A percentile compares a stretch with the other conserved stretches of the same genome.
phyloP scores from a whole-genome alignment of 2,329 filamentous ascomycete species.

The Xylaria sp. region DNA sequence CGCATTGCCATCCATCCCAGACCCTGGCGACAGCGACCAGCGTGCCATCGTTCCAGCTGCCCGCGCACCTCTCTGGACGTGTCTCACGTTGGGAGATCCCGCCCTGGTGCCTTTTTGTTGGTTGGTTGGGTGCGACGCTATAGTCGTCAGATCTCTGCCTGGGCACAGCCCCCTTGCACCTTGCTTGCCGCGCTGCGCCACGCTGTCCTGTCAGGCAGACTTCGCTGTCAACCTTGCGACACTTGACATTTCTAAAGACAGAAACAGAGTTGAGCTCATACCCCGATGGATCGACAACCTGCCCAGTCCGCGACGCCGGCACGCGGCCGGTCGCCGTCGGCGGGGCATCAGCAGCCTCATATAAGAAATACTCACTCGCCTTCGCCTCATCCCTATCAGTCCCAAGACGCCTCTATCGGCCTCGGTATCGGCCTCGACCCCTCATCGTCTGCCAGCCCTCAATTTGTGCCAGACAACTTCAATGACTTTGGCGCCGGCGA shows the following conservation, averaged over 20 bases:
- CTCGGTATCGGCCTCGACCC: conserved; percentile 69
- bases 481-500: conserved; percentile 54
- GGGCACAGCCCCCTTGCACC: conserved; percentile 48
- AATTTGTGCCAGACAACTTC: conserved; percentile 57
- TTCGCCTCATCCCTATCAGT: conserved; percentile 66
- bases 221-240: conserved; percentile 47
- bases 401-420: conserved; percentile 61
- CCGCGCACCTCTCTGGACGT: conserved; percentile 25
- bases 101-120: conserved; percentile 29
- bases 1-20: conserved; percentile 11
- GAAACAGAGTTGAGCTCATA: conserved; percentile 47
- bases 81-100: conserved; percentile 36
- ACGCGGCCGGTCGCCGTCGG: conserved; percentile 70
- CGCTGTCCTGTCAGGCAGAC: conserved; percentile 45
- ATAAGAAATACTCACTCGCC: conserved; percentile 76
- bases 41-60: background rate
- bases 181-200: conserved; percentile 45
- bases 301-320: conserved; percentile 47
- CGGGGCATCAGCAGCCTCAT: conserved; percentile 67
- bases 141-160: conserved; percentile 42
- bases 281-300: conserved; percentile 62
- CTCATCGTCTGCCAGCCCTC: conserved; percentile 55
- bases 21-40: conserved; percentile 11
- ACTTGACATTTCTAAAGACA: conserved; percentile 49
- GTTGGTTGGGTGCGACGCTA: conserved; percentile 37